These are phyloP conservation scores for Solanum pimpinellifolium DNA, from an alignment of 257 asterid genomes.

Conservation along the genomic window DNA sequence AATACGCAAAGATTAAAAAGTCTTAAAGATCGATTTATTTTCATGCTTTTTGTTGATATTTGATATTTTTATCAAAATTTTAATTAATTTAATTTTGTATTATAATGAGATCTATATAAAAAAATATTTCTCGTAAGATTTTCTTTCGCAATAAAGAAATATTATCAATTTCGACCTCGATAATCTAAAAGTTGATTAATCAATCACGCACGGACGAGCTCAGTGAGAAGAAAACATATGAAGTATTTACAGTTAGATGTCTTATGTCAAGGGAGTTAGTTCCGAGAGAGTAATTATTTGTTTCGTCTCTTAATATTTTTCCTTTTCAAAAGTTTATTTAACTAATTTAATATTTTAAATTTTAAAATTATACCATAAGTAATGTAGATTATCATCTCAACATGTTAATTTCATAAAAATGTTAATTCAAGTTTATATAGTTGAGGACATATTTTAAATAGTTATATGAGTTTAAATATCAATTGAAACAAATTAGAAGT, in stretches of 20 bases:
- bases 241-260: background rate
- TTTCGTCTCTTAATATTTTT: too few species aligned
- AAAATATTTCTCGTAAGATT: fast-evolving
- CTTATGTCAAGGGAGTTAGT: background rate
- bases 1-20: background rate
- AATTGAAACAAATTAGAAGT: too few species aligned
- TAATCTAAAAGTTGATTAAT: background rate
- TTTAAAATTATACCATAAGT: too few species aligned
- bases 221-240: background rate
- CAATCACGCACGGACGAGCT: background rate
- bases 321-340: too few species aligned
- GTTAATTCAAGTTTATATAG: too few species aligned
- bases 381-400: too few species aligned
- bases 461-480: too few species aligned
- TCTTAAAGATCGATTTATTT: background rate
- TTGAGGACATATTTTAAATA: too few species aligned
- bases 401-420: too few species aligned
- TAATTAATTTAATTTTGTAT: background rate
- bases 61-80: background rate
- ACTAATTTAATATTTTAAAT: too few species aligned
- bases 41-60: background rate
- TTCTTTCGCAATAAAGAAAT: too few species aligned
- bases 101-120: background rate
- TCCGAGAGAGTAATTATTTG: background rate
- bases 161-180: background rate